phyloP scores from a whole-genome alignment of 441 rosid genomes.

The Euphorbia corollata region DNA sequence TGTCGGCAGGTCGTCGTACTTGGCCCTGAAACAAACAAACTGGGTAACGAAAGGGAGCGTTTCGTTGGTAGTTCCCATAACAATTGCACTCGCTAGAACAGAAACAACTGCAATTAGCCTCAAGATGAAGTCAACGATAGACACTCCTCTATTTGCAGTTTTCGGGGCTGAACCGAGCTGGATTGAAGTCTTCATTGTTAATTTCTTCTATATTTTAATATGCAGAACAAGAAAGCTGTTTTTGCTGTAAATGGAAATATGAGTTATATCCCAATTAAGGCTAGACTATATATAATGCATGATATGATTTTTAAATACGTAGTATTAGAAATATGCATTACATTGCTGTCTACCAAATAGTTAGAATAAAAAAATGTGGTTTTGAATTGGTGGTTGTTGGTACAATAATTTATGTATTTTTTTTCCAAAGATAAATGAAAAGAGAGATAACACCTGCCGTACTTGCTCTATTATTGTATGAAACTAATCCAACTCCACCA shows the following conservation, averaged over 20 bases:
- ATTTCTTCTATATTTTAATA: not conserved
- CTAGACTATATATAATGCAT: not conserved
- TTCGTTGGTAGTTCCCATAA: conserved; percentile 39
- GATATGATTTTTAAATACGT: no score
- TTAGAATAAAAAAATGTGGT: not conserved
- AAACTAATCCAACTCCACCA: conserved; percentile 19
- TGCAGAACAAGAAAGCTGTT: not conserved
- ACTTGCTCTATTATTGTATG: conserved; percentile 8
- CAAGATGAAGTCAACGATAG: conserved; percentile 27
- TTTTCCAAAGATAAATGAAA: not conserved
- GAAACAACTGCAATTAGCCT: conserved; percentile 28
- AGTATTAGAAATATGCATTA: no score
- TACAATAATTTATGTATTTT: not conserved
- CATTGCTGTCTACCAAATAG: no score
- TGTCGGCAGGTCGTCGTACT: conserved; percentile 35
- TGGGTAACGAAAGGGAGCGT: conserved; percentile 41
- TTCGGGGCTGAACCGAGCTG: conserved; percentile 12
- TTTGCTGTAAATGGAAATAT: not conserved
- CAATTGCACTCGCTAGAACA: conserved; percentile 32
- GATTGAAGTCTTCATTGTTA: conserved; percentile 10
- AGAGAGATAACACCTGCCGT: not conserved
- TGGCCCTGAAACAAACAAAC: conserved; percentile 36
- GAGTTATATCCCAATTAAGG: not conserved
- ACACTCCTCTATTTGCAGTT: conserved; percentile 19
- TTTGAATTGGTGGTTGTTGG: not conserved